These are phyloP conservation scores for Irpex rosettiformis DNA, from an alignment of 1,284 basidiomycete genomes.

Conservation along the genomic window DNA sequence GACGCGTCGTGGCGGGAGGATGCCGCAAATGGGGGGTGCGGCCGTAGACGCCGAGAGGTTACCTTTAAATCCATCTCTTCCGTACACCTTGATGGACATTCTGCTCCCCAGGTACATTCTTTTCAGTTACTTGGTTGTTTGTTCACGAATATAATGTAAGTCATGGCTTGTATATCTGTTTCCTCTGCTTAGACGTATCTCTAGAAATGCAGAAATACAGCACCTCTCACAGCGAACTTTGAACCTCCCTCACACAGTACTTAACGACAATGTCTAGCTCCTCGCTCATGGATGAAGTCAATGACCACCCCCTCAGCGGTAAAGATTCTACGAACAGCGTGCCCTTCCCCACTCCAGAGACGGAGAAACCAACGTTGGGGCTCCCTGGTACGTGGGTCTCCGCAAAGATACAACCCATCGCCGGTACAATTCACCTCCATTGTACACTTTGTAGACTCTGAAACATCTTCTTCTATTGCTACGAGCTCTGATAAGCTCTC, in stretches of 20 bases:
- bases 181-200: background rate
- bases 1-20: constrained; percentile 1
- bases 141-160: background rate
- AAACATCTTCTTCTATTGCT: constrained; percentile 29
- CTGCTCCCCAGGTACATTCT: background rate
- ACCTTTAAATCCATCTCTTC: background rate
- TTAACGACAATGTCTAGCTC: background rate
- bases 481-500: constrained; percentile 39
- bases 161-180: background rate
- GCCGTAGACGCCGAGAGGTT: background rate
- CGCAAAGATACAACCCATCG: background rate
- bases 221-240: background rate
- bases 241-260: background rate
- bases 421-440: background rate
- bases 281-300: background rate
- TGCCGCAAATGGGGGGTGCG: background rate
- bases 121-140: background rate
- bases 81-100: background rate
- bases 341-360: constrained; percentile 13
- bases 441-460: constrained; percentile 18
- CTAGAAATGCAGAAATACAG: background rate
- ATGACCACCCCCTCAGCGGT: background rate
- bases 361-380: background rate
- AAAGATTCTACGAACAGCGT: constrained; percentile 7
- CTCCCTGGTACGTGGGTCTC: constrained; percentile 7